A percentile compares a stretch with the other conserved stretches of the same genome.
phyloP scores from a whole-genome alignment of 805 yeast species.

The Kregervanrija fluxuum region DNA sequence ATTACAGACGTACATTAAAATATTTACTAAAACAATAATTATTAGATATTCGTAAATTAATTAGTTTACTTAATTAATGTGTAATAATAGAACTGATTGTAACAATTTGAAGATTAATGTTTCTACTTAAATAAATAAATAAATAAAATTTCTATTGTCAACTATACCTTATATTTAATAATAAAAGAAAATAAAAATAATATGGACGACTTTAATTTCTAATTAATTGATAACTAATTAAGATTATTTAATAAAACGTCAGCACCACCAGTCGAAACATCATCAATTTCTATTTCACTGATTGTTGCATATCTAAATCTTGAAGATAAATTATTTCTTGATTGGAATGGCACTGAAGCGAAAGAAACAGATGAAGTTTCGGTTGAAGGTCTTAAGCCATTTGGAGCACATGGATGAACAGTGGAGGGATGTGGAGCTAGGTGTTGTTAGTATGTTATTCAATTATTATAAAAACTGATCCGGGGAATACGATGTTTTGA shows the following conservation, averaged over 20 bases:
- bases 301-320: constrained; percentile 65
- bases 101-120: too few species aligned
- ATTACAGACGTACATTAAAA: constrained; percentile 5
- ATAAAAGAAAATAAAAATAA: not conserved
- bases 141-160: not conserved
- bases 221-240: not conserved
- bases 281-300: constrained; percentile 65
- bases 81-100: not conserved
- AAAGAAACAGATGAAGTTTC: constrained; percentile 2
- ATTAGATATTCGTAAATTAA: not conserved
- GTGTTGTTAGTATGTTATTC: not conserved
- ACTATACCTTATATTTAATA: not conserved
- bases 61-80: not conserved
- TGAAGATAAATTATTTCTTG: constrained; percentile 61
- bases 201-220: not conserved
- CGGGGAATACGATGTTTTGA: not conserved
- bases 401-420: constrained; percentile 34
- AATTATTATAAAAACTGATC: not conserved
- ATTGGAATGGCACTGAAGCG: constrained; percentile 25
- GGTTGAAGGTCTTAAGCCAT: constrained; percentile 22
- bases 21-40: not conserved
- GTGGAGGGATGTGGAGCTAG: constrained; percentile 16
- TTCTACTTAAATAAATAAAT: not conserved
- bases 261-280: constrained; percentile 82
- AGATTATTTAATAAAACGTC: constrained; percentile 36